These are phyloP conservation scores for Candida nitratophila DNA, from an alignment of 805 yeast species.

Conservation along the genomic window DNA sequence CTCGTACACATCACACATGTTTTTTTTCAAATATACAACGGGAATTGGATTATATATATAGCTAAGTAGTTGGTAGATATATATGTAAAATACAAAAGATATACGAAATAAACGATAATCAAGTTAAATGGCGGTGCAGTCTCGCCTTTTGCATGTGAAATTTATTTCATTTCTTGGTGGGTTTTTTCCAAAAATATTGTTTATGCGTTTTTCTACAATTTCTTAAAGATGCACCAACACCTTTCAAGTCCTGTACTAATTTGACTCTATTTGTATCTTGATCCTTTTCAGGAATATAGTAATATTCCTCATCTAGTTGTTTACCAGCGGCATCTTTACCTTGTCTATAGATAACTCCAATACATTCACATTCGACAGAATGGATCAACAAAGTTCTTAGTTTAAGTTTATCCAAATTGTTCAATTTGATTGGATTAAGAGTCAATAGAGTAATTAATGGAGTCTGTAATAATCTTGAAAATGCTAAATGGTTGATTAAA, in stretches of 20 bases:
- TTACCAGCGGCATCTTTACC: conserved; percentile 98
- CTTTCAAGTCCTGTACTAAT: conserved; percentile 71
- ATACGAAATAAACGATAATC: too few relatives aligned
- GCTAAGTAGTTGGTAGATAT: too few relatives aligned
- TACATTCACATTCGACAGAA: conserved; percentile 41
- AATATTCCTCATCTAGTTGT: conserved; percentile 88
- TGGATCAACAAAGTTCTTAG: conserved; percentile 32
- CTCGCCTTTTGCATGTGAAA: too few relatives aligned
- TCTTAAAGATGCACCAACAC: conserved; percentile 70
- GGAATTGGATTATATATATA: too few relatives aligned
- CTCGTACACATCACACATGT: too few relatives aligned
- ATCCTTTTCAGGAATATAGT: conserved; percentile 82
- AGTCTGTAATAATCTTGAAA: conserved; percentile 79
- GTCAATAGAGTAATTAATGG: conserved; percentile 64
- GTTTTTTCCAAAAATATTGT: conserved; percentile 72
- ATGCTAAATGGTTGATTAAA: conserved; percentile 79
- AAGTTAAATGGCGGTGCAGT: too few relatives aligned
- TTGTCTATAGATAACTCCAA: conserved; percentile 82
- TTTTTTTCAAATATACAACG: too few relatives aligned
- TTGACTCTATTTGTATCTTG: conserved; percentile 58
- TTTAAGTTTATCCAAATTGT: conserved; percentile 36
- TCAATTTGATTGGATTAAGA: conserved; percentile 51
- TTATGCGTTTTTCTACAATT: conserved; percentile 91
- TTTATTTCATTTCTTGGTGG: conserved; percentile 25
- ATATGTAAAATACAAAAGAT: too few relatives aligned